These are phyloP conservation scores for Nidula microcarpa DNA, from an alignment of 768 basidiomycete genomes.

Conservation along the genomic window DNA sequence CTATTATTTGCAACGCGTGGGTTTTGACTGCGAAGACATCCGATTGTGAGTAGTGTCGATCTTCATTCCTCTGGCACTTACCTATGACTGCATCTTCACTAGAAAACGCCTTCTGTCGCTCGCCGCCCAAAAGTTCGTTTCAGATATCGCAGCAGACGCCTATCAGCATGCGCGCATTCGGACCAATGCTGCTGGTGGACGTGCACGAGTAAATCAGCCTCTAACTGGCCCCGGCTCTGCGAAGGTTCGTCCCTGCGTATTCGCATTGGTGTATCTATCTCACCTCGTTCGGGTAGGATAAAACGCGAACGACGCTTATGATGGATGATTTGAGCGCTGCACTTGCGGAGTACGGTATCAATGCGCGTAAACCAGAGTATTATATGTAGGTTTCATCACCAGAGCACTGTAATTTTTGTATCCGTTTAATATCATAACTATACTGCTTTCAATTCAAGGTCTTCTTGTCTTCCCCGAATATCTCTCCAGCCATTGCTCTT, in stretches of 20 bases:
- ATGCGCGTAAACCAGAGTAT: slow-evolving; percentile 90
- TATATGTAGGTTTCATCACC: slow-evolving; percentile 52
- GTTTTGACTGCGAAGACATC: slow-evolving; percentile 93
- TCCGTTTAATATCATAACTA: too few species aligned
- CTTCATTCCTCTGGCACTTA: background rate
- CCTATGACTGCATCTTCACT: slow-evolving; percentile 3
- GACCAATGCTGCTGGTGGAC: slow-evolving; percentile 78
- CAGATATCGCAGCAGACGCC: slow-evolving; percentile 94
- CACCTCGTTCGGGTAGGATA: slow-evolving; percentile 49
- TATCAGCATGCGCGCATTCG: slow-evolving; percentile 97
- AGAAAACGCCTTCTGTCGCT: slow-evolving; percentile 94
- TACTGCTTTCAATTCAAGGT: too few species aligned
- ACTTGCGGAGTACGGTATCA: slow-evolving; percentile 94
- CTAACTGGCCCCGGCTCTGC: slow-evolving; percentile 54
- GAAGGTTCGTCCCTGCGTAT: slow-evolving; percentile 45
- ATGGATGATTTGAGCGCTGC: slow-evolving; percentile 97
- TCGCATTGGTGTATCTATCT: slow-evolving; percentile 1
- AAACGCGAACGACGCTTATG: slow-evolving; percentile 89
- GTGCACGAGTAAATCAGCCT: slow-evolving; percentile 60
- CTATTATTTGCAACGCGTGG: slow-evolving; percentile 93
- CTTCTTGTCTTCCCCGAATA: too few species aligned
- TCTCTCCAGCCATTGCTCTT: too few species aligned
- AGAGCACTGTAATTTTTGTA: too few species aligned
- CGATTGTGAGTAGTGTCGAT: slow-evolving; percentile 55
- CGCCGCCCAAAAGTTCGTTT: slow-evolving; percentile 96